These are phyloP conservation scores for Botrytis aclada DNA, from an alignment of 2,329 filamentous ascomycete genomes.

Conservation along the genomic window DNA sequence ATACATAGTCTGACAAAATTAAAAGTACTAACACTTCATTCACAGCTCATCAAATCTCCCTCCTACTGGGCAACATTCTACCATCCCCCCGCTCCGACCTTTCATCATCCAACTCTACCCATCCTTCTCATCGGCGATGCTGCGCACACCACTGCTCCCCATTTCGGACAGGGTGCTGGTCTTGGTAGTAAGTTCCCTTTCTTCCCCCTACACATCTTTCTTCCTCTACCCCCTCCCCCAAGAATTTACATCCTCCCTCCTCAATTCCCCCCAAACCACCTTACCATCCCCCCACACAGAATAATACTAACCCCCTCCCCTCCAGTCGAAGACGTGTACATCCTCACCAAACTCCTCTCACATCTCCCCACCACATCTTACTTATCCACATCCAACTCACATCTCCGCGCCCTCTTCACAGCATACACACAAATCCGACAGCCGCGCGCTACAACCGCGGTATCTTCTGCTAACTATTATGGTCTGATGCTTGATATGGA, in stretches of 20 bases:
- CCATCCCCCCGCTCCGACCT: neutral
- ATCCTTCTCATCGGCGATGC: constrained; percentile 1
- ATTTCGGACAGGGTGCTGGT: constrained; percentile 6
- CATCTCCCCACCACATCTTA: neutral
- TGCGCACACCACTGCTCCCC: neutral
- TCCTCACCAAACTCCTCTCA: neutral
- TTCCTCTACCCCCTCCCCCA: neutral
- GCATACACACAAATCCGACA: neutral
- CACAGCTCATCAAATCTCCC: neutral
- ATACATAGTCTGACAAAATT: neutral
- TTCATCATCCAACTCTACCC: neutral
- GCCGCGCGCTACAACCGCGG: neutral
- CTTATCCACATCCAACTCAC: accelerated
- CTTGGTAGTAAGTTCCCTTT: neutral
- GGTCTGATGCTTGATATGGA: neutral
- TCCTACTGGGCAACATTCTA: constrained; percentile 8
- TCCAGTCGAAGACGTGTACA: constrained; percentile 1
- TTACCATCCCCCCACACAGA: accelerated
- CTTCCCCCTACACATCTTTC: neutral
- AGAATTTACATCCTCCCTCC: accelerated
- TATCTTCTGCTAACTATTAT: neutral
- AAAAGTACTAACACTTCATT: neutral
- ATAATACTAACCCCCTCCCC: neutral
- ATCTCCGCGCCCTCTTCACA: neutral
- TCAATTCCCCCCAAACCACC: neutral